Base-by-base conservation (phyloP, 306 rosid genomes). In the Cicer pinnatifidum region DNA sequence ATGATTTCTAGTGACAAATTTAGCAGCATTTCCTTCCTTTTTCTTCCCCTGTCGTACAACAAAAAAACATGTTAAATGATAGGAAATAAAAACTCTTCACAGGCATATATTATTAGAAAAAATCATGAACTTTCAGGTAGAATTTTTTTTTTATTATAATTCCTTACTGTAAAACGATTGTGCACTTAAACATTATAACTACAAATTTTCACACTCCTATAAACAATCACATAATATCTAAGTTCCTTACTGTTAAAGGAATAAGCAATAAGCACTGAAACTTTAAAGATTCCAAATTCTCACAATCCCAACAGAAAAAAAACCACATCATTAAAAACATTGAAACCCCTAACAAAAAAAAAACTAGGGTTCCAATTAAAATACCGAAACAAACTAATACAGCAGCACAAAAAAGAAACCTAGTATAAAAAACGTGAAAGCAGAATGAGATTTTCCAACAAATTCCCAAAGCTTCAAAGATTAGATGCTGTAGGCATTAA, bases 11-110 rank as follows among this genome's bases (percentile, higher is more conserved):
- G 88, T 94, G 40, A 94, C 81, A 80, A 81, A 94, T 69, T 88
- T 89, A 0, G 99, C 97, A 2, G 97, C 99, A 75, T 91, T 91
- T 6, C 99, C 97, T 72, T 94, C 99, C 88, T 91, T 91, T 23
- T 94, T 94, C 96, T 94, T 85, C 41, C 99, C 97, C 97, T 94
- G 85, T 7, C 47, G 9, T 6, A 53, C 52, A 77, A 61, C 11
- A 33, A 11, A 38, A 56, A 2, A 16, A 63, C 9, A 7, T 20
- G 41, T 41, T 39, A 56, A 11, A 39, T 0, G 6, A 38, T 12
- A 12, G 1, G n/a, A 62, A 1, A 41, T 1, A 41, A 1, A 43
- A 72, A 52, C 7, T 46, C n/a, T 8, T 2, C 4, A 39, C 62
- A 45, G 3, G 10, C 47, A 48, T 38, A 33, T 9, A 4, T 1